Evolutionary conservation across 192 early-diverging fungal species (phyloP).

Genomic region (Podila horticola): DNA sequence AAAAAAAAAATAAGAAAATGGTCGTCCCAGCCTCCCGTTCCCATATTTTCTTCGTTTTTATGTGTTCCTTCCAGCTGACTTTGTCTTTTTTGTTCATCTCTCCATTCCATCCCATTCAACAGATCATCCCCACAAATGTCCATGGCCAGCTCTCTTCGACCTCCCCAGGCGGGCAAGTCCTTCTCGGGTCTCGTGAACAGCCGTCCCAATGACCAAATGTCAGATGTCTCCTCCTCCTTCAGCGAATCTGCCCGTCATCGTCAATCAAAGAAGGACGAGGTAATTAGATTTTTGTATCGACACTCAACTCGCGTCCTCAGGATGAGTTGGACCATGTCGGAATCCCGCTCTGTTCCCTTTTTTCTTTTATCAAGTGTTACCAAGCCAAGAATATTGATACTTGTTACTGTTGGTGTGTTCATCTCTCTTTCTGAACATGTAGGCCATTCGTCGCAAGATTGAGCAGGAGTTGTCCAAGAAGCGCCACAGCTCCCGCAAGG

Average conservation of each 20-base stretch:
- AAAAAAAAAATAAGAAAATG: conserved; percentile 8
- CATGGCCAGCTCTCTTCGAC: conserved; percentile 53
- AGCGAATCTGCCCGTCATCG: conserved; percentile 55
- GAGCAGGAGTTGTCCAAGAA: conserved; percentile 78
- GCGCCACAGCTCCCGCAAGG: conserved; percentile 50
- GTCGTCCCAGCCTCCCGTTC: neutral
- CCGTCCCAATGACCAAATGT: conserved; percentile 49
- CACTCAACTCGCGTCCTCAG: no score
- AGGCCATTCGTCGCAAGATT: conserved; percentile 77
- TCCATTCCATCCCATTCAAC: neutral
- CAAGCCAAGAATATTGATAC: no score
- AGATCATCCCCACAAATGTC: conserved; percentile 21
- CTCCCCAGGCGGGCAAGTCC: conserved; percentile 47
- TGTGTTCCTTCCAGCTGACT: neutral
- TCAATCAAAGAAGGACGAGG: conserved; percentile 58
- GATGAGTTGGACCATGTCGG: neutral
- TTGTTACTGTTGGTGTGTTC: neutral
- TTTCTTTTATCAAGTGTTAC: neutral
- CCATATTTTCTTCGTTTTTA: neutral
- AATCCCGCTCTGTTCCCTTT: neutral
- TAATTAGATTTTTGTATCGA: conserved; percentile 3
- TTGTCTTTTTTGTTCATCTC: neutral
- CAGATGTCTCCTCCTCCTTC: conserved; percentile 52
- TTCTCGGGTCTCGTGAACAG: conserved; percentile 37
- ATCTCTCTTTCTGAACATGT: neutral